A percentile compares a stretch with the other conserved stretches of the same genome.
Conservation (phyloP, 2,329 filamentous ascomycete genomes). For the Stemphylium beticola region DNA sequence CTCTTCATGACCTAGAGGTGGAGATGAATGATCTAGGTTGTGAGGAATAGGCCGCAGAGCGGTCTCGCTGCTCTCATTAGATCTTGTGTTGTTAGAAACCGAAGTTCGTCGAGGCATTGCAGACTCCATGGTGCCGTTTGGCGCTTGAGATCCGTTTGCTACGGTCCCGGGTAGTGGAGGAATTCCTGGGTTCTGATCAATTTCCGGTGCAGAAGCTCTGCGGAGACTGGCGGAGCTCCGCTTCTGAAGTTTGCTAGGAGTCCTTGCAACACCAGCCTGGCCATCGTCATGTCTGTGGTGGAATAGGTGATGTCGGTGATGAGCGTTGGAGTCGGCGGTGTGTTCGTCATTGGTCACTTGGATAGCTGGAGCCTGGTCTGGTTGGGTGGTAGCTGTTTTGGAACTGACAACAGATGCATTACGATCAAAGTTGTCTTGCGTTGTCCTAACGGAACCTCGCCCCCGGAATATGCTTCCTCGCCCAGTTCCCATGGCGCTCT, state of each 20-base stretch:
- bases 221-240: conserved; percentile 49
- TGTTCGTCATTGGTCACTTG: conserved; percentile 73
- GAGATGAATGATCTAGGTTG: conserved; percentile 47
- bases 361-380: conserved; percentile 67
- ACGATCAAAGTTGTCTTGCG: conserved; percentile 24
- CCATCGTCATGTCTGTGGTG: conserved; percentile 45
- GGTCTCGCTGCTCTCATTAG: conserved; percentile 43
- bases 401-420: conserved; percentile 36
- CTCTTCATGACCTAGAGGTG: conserved; percentile 47
- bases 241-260: conserved; percentile 48
- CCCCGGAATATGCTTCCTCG: conserved; percentile 79
- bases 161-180: conserved; percentile 31
- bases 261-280: conserved; percentile 45
- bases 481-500: conserved; percentile 68
- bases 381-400: conserved; percentile 31
- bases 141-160: conserved; percentile 24
- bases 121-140: conserved; percentile 16
- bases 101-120: conserved; percentile 30
- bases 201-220: conserved; percentile 30
- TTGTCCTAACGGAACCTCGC: conserved; percentile 39
- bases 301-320: conserved; percentile 43
- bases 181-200: conserved; percentile 28
- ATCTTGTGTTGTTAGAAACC: conserved; percentile 28
- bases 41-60: conserved; percentile 50
- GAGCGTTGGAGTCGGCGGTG: conserved; percentile 41